These are phyloP conservation scores for Verticillium longisporum DNA, from an alignment of 2,329 filamentous ascomycete genomes.

Conservation along the genomic window DNA sequence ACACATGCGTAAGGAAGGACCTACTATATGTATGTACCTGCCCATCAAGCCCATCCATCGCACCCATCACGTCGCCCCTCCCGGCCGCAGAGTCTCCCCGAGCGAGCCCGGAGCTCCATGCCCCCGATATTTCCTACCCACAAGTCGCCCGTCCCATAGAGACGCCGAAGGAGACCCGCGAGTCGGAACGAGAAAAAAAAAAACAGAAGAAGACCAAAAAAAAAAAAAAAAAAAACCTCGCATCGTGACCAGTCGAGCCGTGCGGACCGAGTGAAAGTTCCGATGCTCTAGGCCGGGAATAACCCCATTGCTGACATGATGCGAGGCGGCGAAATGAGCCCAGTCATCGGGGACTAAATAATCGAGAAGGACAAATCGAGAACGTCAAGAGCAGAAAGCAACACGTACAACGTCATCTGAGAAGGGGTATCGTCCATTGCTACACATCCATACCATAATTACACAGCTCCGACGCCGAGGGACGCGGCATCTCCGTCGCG, in stretches of 20 bases:
- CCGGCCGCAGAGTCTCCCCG: neutral
- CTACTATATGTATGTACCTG: too few relatives aligned
- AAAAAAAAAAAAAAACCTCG: too few relatives aligned
- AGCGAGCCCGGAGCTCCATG: neutral
- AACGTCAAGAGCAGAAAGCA: neutral
- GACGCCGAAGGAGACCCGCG: neutral
- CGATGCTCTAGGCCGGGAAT: neutral
- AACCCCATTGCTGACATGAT: neutral
- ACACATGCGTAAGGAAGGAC: too few relatives aligned
- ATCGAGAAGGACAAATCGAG: neutral
- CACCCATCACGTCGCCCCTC: neutral
- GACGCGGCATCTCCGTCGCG: neutral
- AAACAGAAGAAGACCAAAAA: too few relatives aligned
- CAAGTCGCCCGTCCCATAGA: neutral
- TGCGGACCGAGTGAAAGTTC: neutral
- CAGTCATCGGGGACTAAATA: too few relatives aligned
- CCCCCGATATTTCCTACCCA: neutral
- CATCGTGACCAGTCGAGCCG: too few relatives aligned
- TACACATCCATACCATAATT: slow-evolving; percentile 9
- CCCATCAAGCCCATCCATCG: too few relatives aligned
- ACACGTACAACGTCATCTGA: neutral
- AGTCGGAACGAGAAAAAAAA: too few relatives aligned
- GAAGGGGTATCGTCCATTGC: slow-evolving; percentile 14
- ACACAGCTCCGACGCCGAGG: neutral
- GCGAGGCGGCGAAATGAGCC: neutral